Base-by-base conservation (phyloP, 2,329 filamentous ascomycete species). In the Sarocladium strictum region DNA sequence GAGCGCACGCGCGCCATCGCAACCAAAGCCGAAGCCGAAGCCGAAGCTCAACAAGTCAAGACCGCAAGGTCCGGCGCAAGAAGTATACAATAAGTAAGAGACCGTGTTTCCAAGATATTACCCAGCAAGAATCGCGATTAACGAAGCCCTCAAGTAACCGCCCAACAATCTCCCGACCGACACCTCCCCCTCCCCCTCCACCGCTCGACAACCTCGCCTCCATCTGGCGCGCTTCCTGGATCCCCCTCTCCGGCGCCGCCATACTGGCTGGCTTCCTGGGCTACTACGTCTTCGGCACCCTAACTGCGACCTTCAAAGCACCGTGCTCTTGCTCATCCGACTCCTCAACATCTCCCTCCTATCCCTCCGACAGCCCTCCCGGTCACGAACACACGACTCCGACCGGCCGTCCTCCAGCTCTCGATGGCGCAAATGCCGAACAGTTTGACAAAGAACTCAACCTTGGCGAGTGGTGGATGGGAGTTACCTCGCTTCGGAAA, bases 361-460 rank as follows among this genome's bases (percentile, higher is more conserved):
- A 14, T 21, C 26, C 41, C 6, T 26, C 43, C 4, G 32, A 23
- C 5, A 10, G 23, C 11, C 43, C 43, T 5, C 32, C 10, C 43
- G 33, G 49, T 32, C 63, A 62, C 35, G 66, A 69, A 54, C 69
- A 75, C 55, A 58, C 64, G 41, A 58, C 63, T 12, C 75, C 77
- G 3, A 79, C 77, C 19, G 78, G 77, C 29, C 75, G 76, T 11
- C 76, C 78, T 3, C 68, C 72, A 23, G 72, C 74, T 54, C 69
- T 79, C 59, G 72, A 69, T 17, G 66, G 69, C 50, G 69, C 74
- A 52, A 70, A 73, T 14, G 83, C 83, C 17, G 68, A 71, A 26
- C 74, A 76, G 38, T 86, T 86, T 63, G 83, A 86, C 67, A 69
- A 72, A 55, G 76, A 76, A 57, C 78, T 86, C 35, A 74, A 84